Conservation (phyloP, 2,329 filamentous ascomycete genomes). For the Microsporum audouinii region DNA sequence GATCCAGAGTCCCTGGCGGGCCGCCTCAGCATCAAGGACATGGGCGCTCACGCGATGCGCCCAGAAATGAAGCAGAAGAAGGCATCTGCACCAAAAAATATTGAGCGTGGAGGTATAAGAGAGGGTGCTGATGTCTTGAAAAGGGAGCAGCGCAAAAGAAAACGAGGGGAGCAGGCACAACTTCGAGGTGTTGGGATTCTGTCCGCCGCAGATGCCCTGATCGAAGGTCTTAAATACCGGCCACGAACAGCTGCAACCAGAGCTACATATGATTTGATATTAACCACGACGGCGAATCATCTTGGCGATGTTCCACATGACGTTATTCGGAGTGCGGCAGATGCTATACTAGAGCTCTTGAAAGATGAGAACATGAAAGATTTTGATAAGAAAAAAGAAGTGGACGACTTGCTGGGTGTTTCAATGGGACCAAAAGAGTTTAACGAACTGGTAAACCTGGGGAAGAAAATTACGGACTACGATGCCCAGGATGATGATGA, state of each 20-base stretch:
- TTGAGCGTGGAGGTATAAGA: constrained; percentile 62
- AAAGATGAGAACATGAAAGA: constrained; percentile 96
- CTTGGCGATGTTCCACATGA: constrained; percentile 89
- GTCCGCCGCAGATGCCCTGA: constrained; percentile 69
- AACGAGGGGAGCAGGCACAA: constrained; percentile 59
- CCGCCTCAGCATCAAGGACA: constrained; percentile 83
- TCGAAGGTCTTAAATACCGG: constrained; percentile 85
- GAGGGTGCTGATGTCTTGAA: constrained; percentile 77
- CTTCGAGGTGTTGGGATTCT: constrained; percentile 65
- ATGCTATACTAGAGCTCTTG: constrained; percentile 77
- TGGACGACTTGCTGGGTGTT: constrained; percentile 83
- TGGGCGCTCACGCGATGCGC: constrained; percentile 74
- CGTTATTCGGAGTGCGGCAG: constrained; percentile 83
- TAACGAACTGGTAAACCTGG: constrained; percentile 89
- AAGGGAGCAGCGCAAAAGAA: constrained; percentile 76
- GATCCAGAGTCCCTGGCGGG: constrained; percentile 96
- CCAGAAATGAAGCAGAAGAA: constrained; percentile 73
- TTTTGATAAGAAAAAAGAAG: constrained; percentile 94
- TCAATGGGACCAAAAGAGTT: constrained; percentile 80
- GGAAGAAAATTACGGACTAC: constrained; percentile 98
- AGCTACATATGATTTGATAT: constrained; percentile 85
- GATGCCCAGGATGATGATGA: constrained; percentile 94
- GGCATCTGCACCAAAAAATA: constrained; percentile 51
- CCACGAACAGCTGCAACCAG: constrained; percentile 84
- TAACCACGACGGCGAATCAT: constrained; percentile 76